A percentile compares a stretch with the other conserved stretches of the same genome.
These are phyloP conservation scores for Chlamydomonas schloesseri DNA, from an alignment of 139 green algal species.

Conservation along the genomic window DNA sequence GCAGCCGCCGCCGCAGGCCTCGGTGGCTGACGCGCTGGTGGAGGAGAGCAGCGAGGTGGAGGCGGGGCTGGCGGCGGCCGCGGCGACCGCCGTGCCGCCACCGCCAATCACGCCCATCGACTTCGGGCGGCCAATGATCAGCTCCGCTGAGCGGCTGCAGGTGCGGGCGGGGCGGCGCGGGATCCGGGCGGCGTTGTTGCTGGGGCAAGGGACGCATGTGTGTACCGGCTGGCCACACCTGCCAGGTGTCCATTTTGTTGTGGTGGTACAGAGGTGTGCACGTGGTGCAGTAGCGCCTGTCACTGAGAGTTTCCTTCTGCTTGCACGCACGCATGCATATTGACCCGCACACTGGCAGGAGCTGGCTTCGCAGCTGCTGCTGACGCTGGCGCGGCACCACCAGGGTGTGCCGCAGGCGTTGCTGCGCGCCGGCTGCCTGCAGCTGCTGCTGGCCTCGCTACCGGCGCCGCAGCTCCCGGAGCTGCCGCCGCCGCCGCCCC, in stretches of 20 bases:
- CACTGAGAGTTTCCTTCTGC: too few relatives aligned
- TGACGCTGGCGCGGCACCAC: slow-evolving; percentile 11
- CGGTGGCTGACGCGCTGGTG: too few relatives aligned
- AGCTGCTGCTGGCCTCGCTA: slow-evolving; percentile 18
- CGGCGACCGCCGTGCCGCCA: not conserved
- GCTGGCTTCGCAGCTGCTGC: slow-evolving; percentile 6
- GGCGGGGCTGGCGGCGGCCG: not conserved
- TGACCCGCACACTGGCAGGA: not conserved
- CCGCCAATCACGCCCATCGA: not conserved
- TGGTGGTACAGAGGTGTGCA: too few relatives aligned
- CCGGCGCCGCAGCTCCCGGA: slow-evolving; percentile 7
- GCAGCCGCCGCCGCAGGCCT: not conserved
- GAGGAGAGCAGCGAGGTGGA: not conserved
- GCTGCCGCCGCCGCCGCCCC: not conserved
- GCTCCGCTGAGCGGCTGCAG: slow-evolving; percentile 1
- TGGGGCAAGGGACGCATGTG: too few relatives aligned
- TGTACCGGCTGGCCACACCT: too few relatives aligned
- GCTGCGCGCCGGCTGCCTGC: slow-evolving; percentile 10
- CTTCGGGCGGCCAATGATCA: not conserved
- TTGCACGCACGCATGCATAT: too few relatives aligned
- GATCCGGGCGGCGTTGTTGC: too few relatives aligned
- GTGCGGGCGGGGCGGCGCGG: not conserved
- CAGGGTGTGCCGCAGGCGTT: not conserved
- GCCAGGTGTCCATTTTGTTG: too few relatives aligned
- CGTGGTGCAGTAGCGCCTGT: too few relatives aligned